Percentiles rank a stretch among this genome's conserved stretches.
Evolutionary conservation across 257 asterid genomes (phyloP).

Genomic region (Forsythia suspensa): DNA sequence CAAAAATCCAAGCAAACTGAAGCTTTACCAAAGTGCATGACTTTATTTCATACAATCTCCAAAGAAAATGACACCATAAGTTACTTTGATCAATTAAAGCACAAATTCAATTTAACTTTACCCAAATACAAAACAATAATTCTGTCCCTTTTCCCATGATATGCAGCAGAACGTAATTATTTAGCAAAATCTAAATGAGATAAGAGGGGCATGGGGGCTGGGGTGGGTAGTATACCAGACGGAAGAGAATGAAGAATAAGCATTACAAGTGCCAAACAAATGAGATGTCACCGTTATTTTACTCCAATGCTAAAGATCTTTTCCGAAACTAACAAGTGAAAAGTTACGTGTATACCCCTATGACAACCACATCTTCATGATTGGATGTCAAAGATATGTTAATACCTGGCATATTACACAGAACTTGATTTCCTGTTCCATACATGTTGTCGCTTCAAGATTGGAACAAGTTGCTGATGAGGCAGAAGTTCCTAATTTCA

Average conservation of each 20-base stretch:
- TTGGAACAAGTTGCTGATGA: constrained; percentile 34
- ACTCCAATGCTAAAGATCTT: background rate
- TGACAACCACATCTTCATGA: background rate
- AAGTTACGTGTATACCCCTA: background rate
- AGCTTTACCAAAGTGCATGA: background rate
- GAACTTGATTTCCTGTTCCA: constrained; percentile 50
- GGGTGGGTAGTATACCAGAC: too few relatives aligned
- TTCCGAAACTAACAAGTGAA: background rate
- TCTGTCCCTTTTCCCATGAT: too few relatives aligned
- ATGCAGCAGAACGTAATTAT: too few relatives aligned
- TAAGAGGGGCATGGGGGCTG: too few relatives aligned
- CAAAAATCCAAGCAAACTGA: background rate
- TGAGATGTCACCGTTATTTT: background rate
- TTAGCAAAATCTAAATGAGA: too few relatives aligned
- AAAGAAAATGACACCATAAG: background rate
- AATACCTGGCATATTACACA: constrained; percentile 88
- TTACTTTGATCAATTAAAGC: too few relatives aligned
- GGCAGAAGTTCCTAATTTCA: constrained; percentile 55
- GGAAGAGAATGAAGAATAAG: too few relatives aligned
- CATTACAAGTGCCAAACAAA: too few relatives aligned
- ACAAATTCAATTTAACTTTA: too few relatives aligned
- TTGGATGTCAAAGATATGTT: background rate
- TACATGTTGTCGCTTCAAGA: constrained; percentile 32
- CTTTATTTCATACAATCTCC: background rate
- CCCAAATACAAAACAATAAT: too few relatives aligned